phyloP scores from a whole-genome alignment of 2,329 filamentous ascomycete genomes.

The Beauveria varroae region DNA sequence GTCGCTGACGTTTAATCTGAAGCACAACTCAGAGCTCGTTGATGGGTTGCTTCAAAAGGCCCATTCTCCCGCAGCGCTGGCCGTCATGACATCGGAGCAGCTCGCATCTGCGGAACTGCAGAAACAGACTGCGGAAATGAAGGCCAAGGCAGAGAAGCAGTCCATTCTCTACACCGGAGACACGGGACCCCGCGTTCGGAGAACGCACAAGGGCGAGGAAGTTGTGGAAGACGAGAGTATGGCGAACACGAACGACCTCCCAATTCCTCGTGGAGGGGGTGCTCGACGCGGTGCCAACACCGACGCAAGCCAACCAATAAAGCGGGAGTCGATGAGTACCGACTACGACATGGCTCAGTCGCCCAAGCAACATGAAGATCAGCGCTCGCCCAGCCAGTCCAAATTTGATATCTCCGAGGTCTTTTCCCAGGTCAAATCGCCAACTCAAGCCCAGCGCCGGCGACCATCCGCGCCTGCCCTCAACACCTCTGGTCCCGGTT shows the following conservation, averaged over 20 bases:
- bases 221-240: constrained; percentile 68
- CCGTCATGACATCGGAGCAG: constrained; percentile 83
- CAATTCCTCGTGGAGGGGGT: constrained; percentile 16
- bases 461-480: constrained; percentile 40
- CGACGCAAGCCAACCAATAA: constrained; percentile 16
- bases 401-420: constrained; percentile 82
- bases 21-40: constrained; percentile 75
- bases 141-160: constrained; percentile 71
- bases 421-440: constrained; percentile 75
- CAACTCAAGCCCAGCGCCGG: constrained; percentile 42
- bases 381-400: constrained; percentile 45
- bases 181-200: constrained; percentile 64
- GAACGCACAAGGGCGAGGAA: constrained; percentile 94
- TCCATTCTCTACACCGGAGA: constrained; percentile 75
- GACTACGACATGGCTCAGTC: constrained; percentile 22
- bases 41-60: constrained; percentile 65
- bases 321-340: constrained; percentile 27
- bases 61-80: constrained; percentile 66
- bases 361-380: constrained; percentile 37
- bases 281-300: neutral
- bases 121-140: constrained; percentile 66
- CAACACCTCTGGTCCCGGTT: constrained; percentile 49
- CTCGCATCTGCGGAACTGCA: constrained; percentile 90
- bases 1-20: constrained; percentile 76
- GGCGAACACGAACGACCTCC: constrained; percentile 20